These are phyloP conservation scores for Petunia axillaris DNA, from an alignment of 257 asterid genomes.

Conservation along the genomic window DNA sequence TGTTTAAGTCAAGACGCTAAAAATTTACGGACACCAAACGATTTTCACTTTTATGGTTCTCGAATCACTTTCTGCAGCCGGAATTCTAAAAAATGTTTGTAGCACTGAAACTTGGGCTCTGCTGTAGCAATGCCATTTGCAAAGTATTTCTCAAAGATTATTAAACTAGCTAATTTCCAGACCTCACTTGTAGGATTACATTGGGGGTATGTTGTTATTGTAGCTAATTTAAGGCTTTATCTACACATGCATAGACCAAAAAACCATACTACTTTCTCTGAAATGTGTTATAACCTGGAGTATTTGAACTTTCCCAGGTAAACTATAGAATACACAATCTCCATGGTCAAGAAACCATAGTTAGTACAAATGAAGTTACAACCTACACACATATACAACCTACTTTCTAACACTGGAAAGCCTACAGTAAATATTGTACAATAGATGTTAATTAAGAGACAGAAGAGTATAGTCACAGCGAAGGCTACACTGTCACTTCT, in stretches of 20 bases:
- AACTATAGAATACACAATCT: neutral
- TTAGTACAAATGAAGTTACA: slow-evolving; percentile 1
- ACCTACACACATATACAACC: neutral
- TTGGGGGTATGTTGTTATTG: too few relatives aligned
- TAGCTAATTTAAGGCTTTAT: neutral
- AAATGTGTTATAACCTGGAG: neutral
- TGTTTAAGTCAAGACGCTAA: too few relatives aligned
- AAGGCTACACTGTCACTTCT: neutral
- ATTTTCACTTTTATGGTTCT: too few relatives aligned
- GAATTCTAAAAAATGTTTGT: too few relatives aligned
- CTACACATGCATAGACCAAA: neutral
- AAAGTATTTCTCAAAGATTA: too few relatives aligned
- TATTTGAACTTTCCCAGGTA: neutral
- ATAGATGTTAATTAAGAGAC: slow-evolving; percentile 7
- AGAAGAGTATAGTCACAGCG: neutral
- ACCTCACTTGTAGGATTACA: too few relatives aligned
- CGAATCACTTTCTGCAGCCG: too few relatives aligned
- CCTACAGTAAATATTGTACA: too few relatives aligned
- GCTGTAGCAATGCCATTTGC: too few relatives aligned
- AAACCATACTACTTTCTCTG: neutral
- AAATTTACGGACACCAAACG: too few relatives aligned
- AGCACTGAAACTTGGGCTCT: too few relatives aligned
- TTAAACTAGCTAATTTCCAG: too few relatives aligned
- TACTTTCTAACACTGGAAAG: neutral
- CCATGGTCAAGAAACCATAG: neutral